These are phyloP conservation scores for Acanthamoeba quina DNA, from an alignment of 208 protist species.

Conservation along the genomic window DNA sequence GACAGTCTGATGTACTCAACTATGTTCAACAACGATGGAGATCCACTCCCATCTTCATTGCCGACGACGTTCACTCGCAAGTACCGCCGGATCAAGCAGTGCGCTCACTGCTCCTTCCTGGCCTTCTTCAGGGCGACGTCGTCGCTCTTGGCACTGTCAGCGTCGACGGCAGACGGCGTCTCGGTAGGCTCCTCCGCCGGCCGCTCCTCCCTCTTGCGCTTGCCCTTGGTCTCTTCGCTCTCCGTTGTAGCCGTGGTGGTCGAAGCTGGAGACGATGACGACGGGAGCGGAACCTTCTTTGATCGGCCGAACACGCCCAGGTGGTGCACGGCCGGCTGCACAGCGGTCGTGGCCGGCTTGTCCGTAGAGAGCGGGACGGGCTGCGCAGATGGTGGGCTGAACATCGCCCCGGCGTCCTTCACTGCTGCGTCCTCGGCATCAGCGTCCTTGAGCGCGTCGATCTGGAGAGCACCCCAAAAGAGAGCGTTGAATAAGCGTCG, in stretches of 20 bases:
- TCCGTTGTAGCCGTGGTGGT: not conserved
- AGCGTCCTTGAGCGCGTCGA: not conserved
- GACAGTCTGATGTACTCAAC: not conserved
- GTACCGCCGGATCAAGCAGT: not conserved
- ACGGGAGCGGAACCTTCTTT: conserved; percentile 34
- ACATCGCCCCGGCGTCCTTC: not conserved
- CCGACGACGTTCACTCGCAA: not conserved
- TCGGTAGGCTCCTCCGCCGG: not conserved
- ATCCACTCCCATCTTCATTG: not conserved
- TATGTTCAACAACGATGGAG: not conserved
- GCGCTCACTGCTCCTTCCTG: not conserved
- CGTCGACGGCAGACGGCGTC: not conserved
- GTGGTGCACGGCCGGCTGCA: not conserved
- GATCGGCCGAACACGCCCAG: conserved; percentile 45
- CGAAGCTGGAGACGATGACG: not conserved
- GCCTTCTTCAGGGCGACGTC: not conserved
- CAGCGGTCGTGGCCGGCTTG: not conserved
- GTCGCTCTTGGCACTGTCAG: not conserved
- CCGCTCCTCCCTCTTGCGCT: conserved; percentile 34
- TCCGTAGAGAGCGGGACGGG: not conserved
- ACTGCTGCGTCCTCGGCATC: not conserved
- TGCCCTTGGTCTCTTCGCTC: conserved; percentile 14
- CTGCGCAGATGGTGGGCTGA: not conserved
- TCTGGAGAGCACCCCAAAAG: not conserved
- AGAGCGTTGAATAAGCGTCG: not conserved